These are phyloP conservation scores for Pyrrhoderma noxium DNA, from an alignment of 1,284 basidiomycete genomes.

Conservation along the genomic window DNA sequence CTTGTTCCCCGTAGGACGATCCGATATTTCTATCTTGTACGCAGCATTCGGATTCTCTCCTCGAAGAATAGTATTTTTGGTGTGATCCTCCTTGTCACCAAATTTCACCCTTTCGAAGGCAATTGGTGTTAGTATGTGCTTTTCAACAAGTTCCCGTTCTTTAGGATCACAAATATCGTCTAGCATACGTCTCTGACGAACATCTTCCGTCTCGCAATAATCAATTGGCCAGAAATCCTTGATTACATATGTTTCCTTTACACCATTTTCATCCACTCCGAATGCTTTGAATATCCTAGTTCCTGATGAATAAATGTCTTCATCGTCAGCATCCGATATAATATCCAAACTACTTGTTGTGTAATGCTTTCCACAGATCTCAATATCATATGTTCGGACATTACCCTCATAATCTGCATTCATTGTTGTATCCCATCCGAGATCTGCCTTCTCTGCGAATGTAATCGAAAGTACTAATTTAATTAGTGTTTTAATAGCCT, in stretches of 20 bases:
- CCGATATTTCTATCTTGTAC: too few relatives aligned
- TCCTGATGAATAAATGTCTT: not conserved
- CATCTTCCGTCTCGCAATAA: not conserved
- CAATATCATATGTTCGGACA: not conserved
- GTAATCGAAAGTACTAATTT: not conserved
- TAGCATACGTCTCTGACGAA: not conserved
- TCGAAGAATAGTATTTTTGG: not conserved
- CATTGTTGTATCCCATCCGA: slow-evolving; percentile 7
- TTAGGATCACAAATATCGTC: not conserved
- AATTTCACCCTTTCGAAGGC: not conserved
- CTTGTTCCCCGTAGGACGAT: too few relatives aligned
- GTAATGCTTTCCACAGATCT: not conserved
- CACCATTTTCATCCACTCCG: not conserved
- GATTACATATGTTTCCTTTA: not conserved
- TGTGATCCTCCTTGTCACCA: not conserved
- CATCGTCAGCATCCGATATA: not conserved
- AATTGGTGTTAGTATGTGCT: not conserved
- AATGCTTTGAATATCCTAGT: not conserved
- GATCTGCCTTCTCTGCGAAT: slow-evolving; percentile 2
- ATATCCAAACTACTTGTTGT: not conserved
- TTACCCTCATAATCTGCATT: not conserved
- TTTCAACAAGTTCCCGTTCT: not conserved
- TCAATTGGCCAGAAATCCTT: slow-evolving; percentile 1
- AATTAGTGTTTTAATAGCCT: not conserved
- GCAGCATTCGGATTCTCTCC: not conserved